Base-by-base conservation (phyloP, 345 rosid species). In the Leavenworthia alabamica region DNA sequence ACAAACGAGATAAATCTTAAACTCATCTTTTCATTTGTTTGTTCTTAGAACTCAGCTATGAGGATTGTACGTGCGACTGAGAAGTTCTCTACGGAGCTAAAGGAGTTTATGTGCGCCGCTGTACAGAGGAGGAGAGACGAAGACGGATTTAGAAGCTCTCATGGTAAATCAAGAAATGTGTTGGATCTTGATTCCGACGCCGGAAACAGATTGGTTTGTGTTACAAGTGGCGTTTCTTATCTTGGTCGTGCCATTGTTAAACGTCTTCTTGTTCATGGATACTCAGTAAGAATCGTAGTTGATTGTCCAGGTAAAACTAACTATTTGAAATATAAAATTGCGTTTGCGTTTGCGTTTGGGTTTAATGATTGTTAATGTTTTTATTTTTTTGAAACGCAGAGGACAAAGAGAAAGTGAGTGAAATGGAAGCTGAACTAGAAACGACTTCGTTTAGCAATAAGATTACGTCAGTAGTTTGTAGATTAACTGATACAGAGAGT, bases 151-250 rank as follows among this genome's bases (percentile, higher is more conserved):
- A 11, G 47, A 37, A 64, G 73, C 52, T 44, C 42, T 13, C 53
- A 50, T 42, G 70, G 53, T 44, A 57, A 64, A 16, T 52, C 62
- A 5, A 72, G 51, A 53, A 52, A 45, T 52, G 35, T 19, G 26
- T 20, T 35, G 62, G 72, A 65, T 65, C 72, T 59, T 3, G 72
- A 66, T 45, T 60, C 59, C 7, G 76, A 73, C 24, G n/a, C 29
- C 15, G 72, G 60, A 3, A 67, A 73, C 62, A 73, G 64, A 42
- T 31, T 73, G 54, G 94, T 86, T n/a, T 86, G 87, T 54, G 89
- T 89, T 29, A 89, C 94, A 2, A 81, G 90, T n/a, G 94, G 94
- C 3, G 81, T 81, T 41, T 89, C 96, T 6, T 86, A 76, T 70
- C 27, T 86, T 0, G 94, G 90, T 26, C 74, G 86, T 1, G 86